These are phyloP conservation scores for Kluyveromyces dobzhanskii DNA, from an alignment of 805 yeast species.

Conservation along the genomic window DNA sequence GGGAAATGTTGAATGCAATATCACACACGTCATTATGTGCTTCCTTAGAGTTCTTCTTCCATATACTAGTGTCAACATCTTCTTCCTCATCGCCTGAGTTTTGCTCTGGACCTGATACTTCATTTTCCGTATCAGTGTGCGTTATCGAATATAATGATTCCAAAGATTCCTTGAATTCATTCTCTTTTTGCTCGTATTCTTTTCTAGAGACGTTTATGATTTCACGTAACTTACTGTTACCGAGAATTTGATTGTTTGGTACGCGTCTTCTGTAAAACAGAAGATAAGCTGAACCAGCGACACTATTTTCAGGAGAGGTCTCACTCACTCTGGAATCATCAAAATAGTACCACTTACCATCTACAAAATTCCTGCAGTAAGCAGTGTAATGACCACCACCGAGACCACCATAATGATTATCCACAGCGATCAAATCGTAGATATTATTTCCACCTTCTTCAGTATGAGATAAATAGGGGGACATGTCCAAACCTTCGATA, in stretches of 20 bases:
- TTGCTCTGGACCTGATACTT: not conserved
- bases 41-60: slow-evolving; percentile 3
- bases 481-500: slow-evolving; percentile 68
- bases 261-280: slow-evolving; percentile 65
- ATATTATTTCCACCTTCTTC: slow-evolving; percentile 28
- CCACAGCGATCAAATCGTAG: slow-evolving; percentile 87
- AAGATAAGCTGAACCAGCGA: slow-evolving; percentile 78
- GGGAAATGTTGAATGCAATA: not conserved
- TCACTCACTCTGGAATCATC: slow-evolving; percentile 73
- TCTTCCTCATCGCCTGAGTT: not conserved
- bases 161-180: not conserved
- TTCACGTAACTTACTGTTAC: slow-evolving; percentile 38
- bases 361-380: slow-evolving; percentile 69
- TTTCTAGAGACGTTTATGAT: slow-evolving; percentile 34
- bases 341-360: slow-evolving; percentile 77
- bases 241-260: slow-evolving; percentile 28
- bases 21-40: slow-evolving; percentile 6
- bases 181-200: not conserved
- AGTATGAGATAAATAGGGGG: slow-evolving; percentile 41
- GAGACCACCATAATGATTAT: slow-evolving; percentile 90
- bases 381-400: slow-evolving; percentile 99
- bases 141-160: not conserved
- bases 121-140: not conserved
- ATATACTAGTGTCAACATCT: not conserved
- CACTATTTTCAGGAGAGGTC: slow-evolving; percentile 49